Evolutionary conservation across 495 filamentous ascomycete genomes (phyloP).

Genomic region (Tuber aestivum): DNA sequence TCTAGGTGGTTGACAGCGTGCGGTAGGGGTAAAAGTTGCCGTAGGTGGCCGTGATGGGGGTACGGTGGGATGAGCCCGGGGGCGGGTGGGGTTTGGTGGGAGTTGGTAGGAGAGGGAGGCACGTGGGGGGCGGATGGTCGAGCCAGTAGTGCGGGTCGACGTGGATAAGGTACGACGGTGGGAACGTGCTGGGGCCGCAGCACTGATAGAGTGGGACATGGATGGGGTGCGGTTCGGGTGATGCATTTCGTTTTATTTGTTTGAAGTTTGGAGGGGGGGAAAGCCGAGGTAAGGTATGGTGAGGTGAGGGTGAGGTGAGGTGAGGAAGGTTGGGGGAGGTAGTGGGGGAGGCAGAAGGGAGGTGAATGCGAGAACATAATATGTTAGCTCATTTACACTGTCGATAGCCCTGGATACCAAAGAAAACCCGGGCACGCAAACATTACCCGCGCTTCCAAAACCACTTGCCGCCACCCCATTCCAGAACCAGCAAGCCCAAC

Average conservation of each 20-base stretch:
- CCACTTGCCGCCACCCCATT: not conserved
- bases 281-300: not conserved
- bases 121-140: not conserved
- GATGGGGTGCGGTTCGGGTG: not conserved
- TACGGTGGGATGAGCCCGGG: not conserved
- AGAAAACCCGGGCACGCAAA: not conserved
- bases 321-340: not conserved
- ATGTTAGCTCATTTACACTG: not conserved
- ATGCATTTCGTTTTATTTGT: not conserved
- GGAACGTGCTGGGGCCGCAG: not conserved
- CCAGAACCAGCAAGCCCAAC: not conserved
- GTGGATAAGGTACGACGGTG: conserved; percentile 2
- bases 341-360: not conserved
- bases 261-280: not conserved
- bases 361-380: not conserved
- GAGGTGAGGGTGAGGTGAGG: too few relatives aligned
- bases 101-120: not conserved
- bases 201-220: not conserved
- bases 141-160: not conserved
- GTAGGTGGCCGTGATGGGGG: not conserved
- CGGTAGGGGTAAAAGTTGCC: not conserved
- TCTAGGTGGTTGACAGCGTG: not conserved
- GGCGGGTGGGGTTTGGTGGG: not conserved
- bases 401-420: not conserved
- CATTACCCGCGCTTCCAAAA: not conserved